Percentiles rank a stretch among this genome's conserved stretches.
These are phyloP conservation scores for Mucor plumbeus DNA, from an alignment of 371 early-diverging fungal genomes.

Conservation along the genomic window DNA sequence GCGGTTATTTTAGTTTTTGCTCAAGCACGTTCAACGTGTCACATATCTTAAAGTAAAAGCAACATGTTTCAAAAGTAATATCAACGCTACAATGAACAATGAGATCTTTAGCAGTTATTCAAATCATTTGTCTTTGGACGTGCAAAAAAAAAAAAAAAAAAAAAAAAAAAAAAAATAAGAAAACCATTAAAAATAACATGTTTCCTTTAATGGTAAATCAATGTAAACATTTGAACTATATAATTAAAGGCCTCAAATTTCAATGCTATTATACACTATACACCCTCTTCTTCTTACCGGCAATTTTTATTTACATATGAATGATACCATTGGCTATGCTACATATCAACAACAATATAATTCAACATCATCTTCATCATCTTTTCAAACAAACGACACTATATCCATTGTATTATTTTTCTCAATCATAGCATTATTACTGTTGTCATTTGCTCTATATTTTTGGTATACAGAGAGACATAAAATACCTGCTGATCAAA, in stretches of 20 bases:
- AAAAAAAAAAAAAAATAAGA: background rate
- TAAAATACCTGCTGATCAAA: slow-evolving; percentile 45
- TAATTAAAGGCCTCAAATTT: background rate
- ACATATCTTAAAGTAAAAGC: background rate
- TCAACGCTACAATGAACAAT: background rate
- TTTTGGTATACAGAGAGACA: slow-evolving; percentile 59
- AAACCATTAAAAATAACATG: slow-evolving; percentile 7
- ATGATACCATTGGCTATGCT: slow-evolving; percentile 48
- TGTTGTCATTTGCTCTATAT: slow-evolving; percentile 47
- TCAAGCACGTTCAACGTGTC: background rate
- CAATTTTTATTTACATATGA: slow-evolving; percentile 11
- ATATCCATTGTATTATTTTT: slow-evolving; percentile 53
- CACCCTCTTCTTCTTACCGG: background rate
- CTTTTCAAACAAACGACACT: slow-evolving; percentile 35
- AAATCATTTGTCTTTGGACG: too few relatives aligned
- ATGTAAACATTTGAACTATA: slow-evolving; percentile 4
- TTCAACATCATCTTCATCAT: slow-evolving; percentile 18
- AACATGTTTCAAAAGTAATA: background rate
- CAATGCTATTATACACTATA: background rate
- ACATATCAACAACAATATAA: slow-evolving; percentile 52
- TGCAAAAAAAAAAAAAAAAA: background rate
- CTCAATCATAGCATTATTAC: slow-evolving; percentile 39
- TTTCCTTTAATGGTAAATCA: slow-evolving; percentile 15
- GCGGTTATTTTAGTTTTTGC: background rate
- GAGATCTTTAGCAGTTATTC: background rate